Base-by-base conservation (phyloP, 495 filamentous ascomycete genomes). In the Penicillium bialowiezense region DNA sequence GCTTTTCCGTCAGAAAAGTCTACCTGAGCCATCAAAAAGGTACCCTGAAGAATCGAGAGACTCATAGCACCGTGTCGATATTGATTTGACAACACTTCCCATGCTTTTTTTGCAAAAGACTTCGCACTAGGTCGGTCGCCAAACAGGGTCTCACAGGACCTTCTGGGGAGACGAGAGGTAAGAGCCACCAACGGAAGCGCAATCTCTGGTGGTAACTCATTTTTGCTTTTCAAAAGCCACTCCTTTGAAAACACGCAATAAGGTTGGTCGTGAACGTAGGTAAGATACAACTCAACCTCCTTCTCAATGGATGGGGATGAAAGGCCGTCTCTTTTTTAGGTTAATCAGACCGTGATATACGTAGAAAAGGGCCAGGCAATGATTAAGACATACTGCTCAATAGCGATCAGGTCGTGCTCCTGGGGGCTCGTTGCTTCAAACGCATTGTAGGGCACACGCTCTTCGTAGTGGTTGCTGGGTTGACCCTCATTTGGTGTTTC, bases 221-320 rank as follows among this genome's bases (percentile, higher is more conserved):
- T 1, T 6, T 50, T 48, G n/a, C 54, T 49, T 12, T 41, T 17
- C 9, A 58, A 14, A n/a, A 66, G 48, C 63, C 63, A 66, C 1
- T 48, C 15, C 26, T 54, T 56, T 3, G 50, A 36, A 18, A 66
- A 63, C 2, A 61, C 52, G 36, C 60, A 61, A 31, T 61, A 66
- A 5, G 63, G 63, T 28, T 63, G 63, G 32, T 66, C 63, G 44
- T 66, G 63, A 19, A 66, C 61, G 33, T 59, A 42, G 19, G 24
- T 45, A 8, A 66, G 38, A 29, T 63, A 66, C 15, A 48, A 47
- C 5, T 63, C 44, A 13, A 66, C 53, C 41, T 66, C 57, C 1
- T 55, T 42, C 49, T 53, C 18, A 23, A 63, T 41, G 14, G 57
- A 55, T 3, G 51, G 36, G 3, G 39, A 1, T 0, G 60, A 38